These are phyloP conservation scores for Micractinium conductrix DNA, from an alignment of 139 green algal species.

Conservation along the genomic window DNA sequence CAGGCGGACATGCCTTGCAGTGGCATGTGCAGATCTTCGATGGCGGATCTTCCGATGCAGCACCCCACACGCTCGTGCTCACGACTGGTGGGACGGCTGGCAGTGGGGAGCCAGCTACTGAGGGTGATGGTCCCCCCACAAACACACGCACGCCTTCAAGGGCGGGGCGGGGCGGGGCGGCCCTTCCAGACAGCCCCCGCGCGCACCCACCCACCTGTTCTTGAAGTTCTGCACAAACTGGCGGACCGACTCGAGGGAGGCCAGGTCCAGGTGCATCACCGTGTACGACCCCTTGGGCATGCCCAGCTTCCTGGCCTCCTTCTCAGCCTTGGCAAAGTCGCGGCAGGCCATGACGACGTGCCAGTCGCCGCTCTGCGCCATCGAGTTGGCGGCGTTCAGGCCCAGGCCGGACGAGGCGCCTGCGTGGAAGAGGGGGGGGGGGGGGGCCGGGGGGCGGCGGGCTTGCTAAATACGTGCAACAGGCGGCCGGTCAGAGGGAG, in stretches of 20 bases:
- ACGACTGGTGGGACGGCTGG: no score
- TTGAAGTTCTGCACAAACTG: slow-evolving; percentile 85
- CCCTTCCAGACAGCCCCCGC: neutral
- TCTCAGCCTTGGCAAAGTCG: slow-evolving; percentile 65
- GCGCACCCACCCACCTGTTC: slow-evolving; percentile 7
- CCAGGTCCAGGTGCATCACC: slow-evolving; percentile 90
- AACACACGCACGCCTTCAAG: no score
- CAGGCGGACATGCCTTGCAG: no score
- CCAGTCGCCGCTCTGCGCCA: slow-evolving; percentile 80
- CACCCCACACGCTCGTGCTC: no score
- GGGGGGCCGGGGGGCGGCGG: neutral
- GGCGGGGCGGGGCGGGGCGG: no score
- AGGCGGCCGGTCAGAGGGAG: neutral
- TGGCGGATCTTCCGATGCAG: no score
- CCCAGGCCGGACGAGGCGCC: slow-evolving; percentile 91
- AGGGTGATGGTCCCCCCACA: no score
- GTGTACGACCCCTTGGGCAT: slow-evolving; percentile 77
- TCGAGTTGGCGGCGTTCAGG: slow-evolving; percentile 79
- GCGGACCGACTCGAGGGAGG: slow-evolving; percentile 79
- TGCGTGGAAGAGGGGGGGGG: neutral
- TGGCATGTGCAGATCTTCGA: no score
- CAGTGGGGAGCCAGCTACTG: no score
- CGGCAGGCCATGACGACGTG: slow-evolving; percentile 88
- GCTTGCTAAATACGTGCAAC: no score
- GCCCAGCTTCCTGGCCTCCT: slow-evolving; percentile 54